Evolutionary conservation across 108 stramenopile genomes (phyloP).

Genomic region (Skeletonema tropicum): DNA sequence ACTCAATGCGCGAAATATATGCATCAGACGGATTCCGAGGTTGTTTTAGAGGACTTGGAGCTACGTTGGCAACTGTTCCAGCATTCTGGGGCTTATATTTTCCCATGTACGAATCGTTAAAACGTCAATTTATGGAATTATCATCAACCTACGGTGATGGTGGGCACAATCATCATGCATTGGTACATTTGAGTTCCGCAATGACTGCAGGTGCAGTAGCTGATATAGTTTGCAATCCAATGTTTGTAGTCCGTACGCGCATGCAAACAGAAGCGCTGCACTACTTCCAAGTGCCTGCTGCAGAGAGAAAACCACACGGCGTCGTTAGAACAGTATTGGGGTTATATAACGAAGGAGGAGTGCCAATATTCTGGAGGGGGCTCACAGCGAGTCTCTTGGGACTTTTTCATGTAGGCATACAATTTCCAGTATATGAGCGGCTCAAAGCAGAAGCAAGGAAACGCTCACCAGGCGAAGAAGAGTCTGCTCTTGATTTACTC

Average conservation of each 20-base stretch:
- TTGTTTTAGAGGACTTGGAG: constrained; percentile 89
- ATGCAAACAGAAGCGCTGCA: constrained; percentile 91
- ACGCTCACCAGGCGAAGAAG: constrained; percentile 43
- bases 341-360: constrained; percentile 66
- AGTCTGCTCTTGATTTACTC: constrained; percentile 76
- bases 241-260: constrained; percentile 90
- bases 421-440: constrained; percentile 91
- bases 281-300: constrained; percentile 46
- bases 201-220: constrained; percentile 84
- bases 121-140: constrained; percentile 26
- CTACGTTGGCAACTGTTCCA: constrained; percentile 88
- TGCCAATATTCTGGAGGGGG: constrained; percentile 87
- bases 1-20: constrained; percentile 60
- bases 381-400: constrained; percentile 89
- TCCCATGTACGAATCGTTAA: constrained; percentile 59
- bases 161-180: constrained; percentile 52
- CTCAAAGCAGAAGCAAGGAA: constrained; percentile 70
- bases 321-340: constrained; percentile 60
- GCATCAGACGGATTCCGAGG: constrained; percentile 76
- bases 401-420: constrained; percentile 88
- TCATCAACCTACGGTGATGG: constrained; percentile 31
- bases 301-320: constrained; percentile 39
- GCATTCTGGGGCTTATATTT: constrained; percentile 92
- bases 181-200: constrained; percentile 78
- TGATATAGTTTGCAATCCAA: constrained; percentile 90